These are phyloP conservation scores for Tulasnella sp. DNA, from an alignment of 768 basidiomycete species.

Conservation along the genomic window DNA sequence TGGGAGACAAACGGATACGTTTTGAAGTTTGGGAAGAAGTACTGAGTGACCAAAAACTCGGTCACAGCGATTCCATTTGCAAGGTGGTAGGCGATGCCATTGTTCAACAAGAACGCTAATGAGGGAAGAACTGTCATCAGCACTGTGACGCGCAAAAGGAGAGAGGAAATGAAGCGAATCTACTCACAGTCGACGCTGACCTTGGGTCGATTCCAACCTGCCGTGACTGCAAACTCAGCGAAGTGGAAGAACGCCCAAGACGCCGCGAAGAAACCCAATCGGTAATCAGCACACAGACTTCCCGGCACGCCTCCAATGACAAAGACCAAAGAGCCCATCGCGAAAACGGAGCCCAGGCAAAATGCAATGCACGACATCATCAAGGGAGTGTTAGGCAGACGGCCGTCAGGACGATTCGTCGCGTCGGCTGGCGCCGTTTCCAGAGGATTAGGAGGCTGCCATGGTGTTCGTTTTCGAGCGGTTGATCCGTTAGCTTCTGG, in stretches of 20 bases:
- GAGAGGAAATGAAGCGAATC: neutral
- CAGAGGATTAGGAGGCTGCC: slow-evolving; percentile 35
- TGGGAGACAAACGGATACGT: slow-evolving; percentile 47
- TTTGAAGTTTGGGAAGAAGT: slow-evolving; percentile 61
- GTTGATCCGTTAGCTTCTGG: neutral
- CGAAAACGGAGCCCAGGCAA: slow-evolving; percentile 66
- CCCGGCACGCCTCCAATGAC: slow-evolving; percentile 38
- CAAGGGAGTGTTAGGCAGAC: slow-evolving; percentile 85
- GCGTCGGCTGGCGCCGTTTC: slow-evolving; percentile 46
- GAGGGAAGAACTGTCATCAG: neutral
- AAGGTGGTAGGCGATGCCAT: slow-evolving; percentile 74
- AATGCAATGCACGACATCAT: slow-evolving; percentile 72
- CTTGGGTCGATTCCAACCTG: slow-evolving; percentile 90
- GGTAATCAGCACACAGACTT: slow-evolving; percentile 59
- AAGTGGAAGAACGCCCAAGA: slow-evolving; percentile 87
- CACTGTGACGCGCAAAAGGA: neutral
- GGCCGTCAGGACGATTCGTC: slow-evolving; percentile 37
- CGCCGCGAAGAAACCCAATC: slow-evolving; percentile 75
- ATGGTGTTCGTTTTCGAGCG: neutral
- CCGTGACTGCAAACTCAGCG: slow-evolving; percentile 90
- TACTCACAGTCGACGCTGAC: slow-evolving; percentile 86
- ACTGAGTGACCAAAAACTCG: slow-evolving; percentile 70
- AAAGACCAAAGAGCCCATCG: slow-evolving; percentile 48
- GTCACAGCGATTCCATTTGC: slow-evolving; percentile 69
- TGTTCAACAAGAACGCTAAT: slow-evolving; percentile 87